Conservation (phyloP, 192 early-diverging fungal species). For the Phycomyces blakesleeanus region DNA sequence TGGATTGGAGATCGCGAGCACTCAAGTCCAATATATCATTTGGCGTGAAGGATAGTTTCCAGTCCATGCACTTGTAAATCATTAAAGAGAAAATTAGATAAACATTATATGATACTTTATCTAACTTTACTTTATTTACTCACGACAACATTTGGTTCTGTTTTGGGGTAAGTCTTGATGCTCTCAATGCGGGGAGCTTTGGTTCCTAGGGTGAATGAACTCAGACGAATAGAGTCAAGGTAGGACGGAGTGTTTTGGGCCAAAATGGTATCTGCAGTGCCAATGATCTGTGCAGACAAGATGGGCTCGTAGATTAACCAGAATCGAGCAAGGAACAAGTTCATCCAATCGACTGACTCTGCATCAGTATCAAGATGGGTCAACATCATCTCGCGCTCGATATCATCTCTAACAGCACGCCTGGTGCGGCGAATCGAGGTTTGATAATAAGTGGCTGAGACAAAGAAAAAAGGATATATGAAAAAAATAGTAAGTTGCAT, state of each 20-base stretch:
- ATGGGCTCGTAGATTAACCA: constrained; percentile 92
- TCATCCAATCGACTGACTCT: constrained; percentile 86
- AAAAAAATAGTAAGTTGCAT: no score
- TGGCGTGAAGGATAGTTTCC: constrained; percentile 79
- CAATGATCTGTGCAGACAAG: constrained; percentile 69
- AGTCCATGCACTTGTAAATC: constrained; percentile 73
- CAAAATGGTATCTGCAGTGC: constrained; percentile 67
- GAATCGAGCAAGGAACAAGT: constrained; percentile 73
- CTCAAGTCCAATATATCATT: constrained; percentile 76
- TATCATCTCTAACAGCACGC: constrained; percentile 64
- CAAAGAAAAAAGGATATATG: not conserved
- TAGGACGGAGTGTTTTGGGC: constrained; percentile 73
- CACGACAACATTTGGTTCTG: constrained; percentile 53
- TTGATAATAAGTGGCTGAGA: constrained; percentile 63
- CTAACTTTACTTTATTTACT: constrained; percentile 11
- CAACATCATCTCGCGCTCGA: constrained; percentile 58
- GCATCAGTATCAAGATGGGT: constrained; percentile 40
- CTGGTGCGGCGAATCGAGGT: constrained; percentile 68
- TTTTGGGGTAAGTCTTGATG: constrained; percentile 67
- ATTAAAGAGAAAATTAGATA: not conserved
- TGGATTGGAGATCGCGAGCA: constrained; percentile 54
- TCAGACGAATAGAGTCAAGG: constrained; percentile 71
- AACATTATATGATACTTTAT: not conserved
- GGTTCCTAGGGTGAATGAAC: constrained; percentile 74
- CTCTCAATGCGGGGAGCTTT: constrained; percentile 70